Conservation (phyloP, 73 alveolate species). For the Tetrahymena elliotti region DNA sequence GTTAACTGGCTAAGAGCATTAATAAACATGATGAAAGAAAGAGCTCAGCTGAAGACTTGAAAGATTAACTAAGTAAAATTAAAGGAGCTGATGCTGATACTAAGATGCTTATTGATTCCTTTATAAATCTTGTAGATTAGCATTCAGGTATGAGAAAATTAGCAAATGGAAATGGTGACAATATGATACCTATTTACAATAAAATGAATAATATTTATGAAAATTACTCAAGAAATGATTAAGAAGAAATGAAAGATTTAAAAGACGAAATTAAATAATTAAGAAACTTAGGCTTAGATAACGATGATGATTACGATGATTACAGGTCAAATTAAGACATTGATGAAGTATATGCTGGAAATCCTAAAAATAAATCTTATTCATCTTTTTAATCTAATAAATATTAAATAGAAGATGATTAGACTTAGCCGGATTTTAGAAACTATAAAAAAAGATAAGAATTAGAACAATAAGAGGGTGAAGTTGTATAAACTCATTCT, state of each 20-base stretch:
- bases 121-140: background rate
- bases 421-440: background rate
- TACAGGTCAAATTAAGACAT: background rate
- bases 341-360: background rate
- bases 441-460: background rate
- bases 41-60: background rate
- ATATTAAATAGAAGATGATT: background rate
- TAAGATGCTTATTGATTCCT: background rate
- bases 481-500: background rate
- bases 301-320: background rate
- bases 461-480: background rate
- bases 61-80: background rate
- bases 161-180: background rate
- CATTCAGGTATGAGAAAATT: background rate
- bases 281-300: background rate
- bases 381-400: background rate
- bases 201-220: background rate
- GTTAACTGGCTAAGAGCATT: background rate
- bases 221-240: background rate
- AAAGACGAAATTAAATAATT: background rate
- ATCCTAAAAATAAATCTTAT: background rate
- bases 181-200: background rate
- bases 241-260: background rate
- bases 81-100: background rate
- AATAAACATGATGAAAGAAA: background rate